A percentile compares a stretch with the other conserved stretches of the same genome.
Evolutionary conservation across 331 rosid species (phyloP).

Genomic region (Phaseolus coccineus): DNA sequence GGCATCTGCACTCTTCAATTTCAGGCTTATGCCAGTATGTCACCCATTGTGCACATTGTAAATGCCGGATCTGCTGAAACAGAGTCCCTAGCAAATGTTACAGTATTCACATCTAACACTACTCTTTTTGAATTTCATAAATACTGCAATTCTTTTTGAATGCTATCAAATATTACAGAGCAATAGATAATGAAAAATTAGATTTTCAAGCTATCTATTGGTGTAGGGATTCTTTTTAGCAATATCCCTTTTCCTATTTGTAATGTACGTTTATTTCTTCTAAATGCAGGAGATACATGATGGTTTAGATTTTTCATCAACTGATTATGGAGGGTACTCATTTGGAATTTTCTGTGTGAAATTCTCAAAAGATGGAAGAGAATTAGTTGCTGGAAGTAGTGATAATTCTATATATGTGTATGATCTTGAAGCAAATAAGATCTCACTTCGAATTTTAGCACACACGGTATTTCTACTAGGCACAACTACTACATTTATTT

Average conservation of each 20-base stretch:
- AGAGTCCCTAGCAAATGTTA: slow-evolving; percentile 78
- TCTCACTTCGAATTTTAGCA: slow-evolving; percentile 82
- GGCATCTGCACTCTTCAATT: slow-evolving; percentile 36
- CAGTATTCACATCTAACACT: slow-evolving; percentile 55
- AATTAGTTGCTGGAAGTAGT: slow-evolving; percentile 92
- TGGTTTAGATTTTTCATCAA: slow-evolving; percentile 78
- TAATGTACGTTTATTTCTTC: slow-evolving; percentile 40
- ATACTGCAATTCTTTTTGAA: slow-evolving; percentile 1
- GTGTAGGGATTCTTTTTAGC: not conserved
- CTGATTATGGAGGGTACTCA: slow-evolving; percentile 61
- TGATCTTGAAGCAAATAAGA: slow-evolving; percentile 87
- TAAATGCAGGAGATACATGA: slow-evolving; percentile 86
- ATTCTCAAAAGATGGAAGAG: slow-evolving; percentile 91
- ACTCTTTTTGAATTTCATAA: slow-evolving; percentile 30
- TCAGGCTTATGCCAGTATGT: slow-evolving; percentile 97
- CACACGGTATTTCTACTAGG: slow-evolving; percentile 63
- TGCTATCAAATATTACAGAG: slow-evolving; percentile 16
- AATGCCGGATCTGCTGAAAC: slow-evolving; percentile 73
- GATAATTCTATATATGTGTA: slow-evolving; percentile 85
- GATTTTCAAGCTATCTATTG: slow-evolving; percentile 8
- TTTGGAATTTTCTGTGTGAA: slow-evolving; percentile 88
- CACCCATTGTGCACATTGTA: slow-evolving; percentile 81
- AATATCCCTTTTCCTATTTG: slow-evolving; percentile 33
- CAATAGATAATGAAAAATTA: slow-evolving; percentile 6
- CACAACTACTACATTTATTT: slow-evolving; percentile 32